Base-by-base conservation (phyloP, 345 rosid species). In the Boechera divaricarpa region DNA sequence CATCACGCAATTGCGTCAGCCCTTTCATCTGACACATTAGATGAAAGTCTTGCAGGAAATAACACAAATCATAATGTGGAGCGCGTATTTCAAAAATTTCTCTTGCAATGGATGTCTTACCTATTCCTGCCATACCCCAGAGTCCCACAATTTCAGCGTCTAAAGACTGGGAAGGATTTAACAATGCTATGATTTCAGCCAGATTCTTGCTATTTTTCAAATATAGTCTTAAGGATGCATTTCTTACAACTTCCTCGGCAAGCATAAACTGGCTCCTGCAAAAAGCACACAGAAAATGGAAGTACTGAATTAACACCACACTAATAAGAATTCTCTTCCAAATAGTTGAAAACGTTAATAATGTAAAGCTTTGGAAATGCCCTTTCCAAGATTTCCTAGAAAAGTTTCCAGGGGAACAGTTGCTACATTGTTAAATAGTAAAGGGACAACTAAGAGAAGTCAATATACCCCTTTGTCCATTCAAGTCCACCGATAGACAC, bases 51-150 rank as follows among this genome's bases (percentile, higher is more conserved):
- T 76, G 54, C 54, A 59, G 36, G 0, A 68, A 68, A 56, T 76
- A 76, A 3, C 69, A 68, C 13, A 60, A 0, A 39, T 76, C 69
- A 60, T 76, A 76, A 0, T 31, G 28, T 6, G 73, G 74, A 68
- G 79, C 13, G 11, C 39, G 13, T 1, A 39, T 8, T 28, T 2
- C 29, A 41, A 59, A 76, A 8, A 51, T 31, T 49, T 76, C 79
- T 39, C 69, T 76, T 2, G 74, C 74, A 39, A 76, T 31, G 55
- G 79, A n/a, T 60, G 69, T 76, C 74, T 76, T 76, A 39, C 79
- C 79, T 60, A 76, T 51, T 29, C 79, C 74, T 49, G 56, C 55
- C 74, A 60, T 68, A 0, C 74, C 79, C 74, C 74, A 76, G 2
- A 76, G 18, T 26, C 74, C 79, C 35, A 16, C 55, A 18, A 49